phyloP scores from a whole-genome alignment of 2,329 filamentous ascomycete genomes.

The Xylariaceae sp. region DNA sequence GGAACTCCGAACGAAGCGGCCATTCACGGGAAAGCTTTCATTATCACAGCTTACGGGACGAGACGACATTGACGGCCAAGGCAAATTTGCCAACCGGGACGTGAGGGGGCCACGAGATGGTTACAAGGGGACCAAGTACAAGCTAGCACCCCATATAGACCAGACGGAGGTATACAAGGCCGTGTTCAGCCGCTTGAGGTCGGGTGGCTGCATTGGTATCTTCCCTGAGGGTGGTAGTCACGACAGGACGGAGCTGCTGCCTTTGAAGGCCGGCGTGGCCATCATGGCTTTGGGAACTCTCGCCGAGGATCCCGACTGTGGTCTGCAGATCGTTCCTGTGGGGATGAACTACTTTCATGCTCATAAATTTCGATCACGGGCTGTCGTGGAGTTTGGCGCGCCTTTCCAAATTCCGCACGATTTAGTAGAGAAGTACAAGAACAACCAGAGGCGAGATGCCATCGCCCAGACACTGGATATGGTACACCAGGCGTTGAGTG shows the following conservation, averaged over 20 bases:
- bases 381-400: slow-evolving; percentile 92
- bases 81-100: slow-evolving; percentile 63
- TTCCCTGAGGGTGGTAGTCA: slow-evolving; percentile 97
- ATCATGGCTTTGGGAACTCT: slow-evolving; percentile 96
- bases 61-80: slow-evolving; percentile 71
- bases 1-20: slow-evolving; percentile 84
- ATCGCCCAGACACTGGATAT: slow-evolving; percentile 85
- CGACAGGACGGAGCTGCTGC: slow-evolving; percentile 88
- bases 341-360: slow-evolving; percentile 99
- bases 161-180: slow-evolving; percentile 93
- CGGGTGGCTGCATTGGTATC: slow-evolving; percentile 90
- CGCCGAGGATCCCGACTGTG: slow-evolving; percentile 83
- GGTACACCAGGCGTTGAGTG: slow-evolving; percentile 81
- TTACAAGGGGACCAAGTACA: slow-evolving; percentile 81
- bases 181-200: slow-evolving; percentile 82
- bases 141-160: slow-evolving; percentile 90
- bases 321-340: slow-evolving; percentile 91
- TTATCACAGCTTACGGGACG: slow-evolving; percentile 83
- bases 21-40: slow-evolving; percentile 78
- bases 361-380: slow-evolving; percentile 96
- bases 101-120: slow-evolving; percentile 61
- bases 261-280: slow-evolving; percentile 93
- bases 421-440: slow-evolving; percentile 83
- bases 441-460: slow-evolving; percentile 82
- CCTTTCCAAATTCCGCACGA: slow-evolving; percentile 85